Evolutionary conservation across 768 basidiomycete species (phyloP).

Genomic region (Leccinellum albellum): DNA sequence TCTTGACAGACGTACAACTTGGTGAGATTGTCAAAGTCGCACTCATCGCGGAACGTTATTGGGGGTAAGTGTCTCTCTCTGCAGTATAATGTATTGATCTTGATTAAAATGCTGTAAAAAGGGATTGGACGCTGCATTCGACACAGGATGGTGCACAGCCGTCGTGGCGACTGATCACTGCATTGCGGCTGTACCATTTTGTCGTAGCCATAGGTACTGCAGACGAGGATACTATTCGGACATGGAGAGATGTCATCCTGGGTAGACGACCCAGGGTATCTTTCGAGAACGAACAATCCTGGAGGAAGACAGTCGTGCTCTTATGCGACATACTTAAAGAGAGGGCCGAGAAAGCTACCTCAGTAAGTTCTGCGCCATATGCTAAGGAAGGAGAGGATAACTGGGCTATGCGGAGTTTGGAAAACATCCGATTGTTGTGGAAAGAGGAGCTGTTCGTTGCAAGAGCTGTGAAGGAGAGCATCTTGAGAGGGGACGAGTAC

Average conservation of each 20-base stretch:
- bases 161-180: constrained; percentile 74
- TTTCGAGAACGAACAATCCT: constrained; percentile 45
- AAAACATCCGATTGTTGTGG: constrained; percentile 53
- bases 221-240: constrained; percentile 33
- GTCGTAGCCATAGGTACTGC: constrained; percentile 28
- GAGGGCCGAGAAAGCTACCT: constrained; percentile 29
- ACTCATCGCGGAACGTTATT: constrained; percentile 68
- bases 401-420: constrained; percentile 36
- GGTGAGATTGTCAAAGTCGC: constrained; percentile 48
- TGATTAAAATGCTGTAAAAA: constrained; percentile 27
- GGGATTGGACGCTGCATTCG: constrained; percentile 77
- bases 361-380: background rate
- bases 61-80: constrained; percentile 57
- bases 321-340: constrained; percentile 39
- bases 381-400: background rate
- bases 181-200: constrained; percentile 63
- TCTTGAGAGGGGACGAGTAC: constrained; percentile 47
- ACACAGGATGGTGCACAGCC: constrained; percentile 62
- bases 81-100: background rate
- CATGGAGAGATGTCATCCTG: constrained; percentile 54
- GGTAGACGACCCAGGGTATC: constrained; percentile 46
- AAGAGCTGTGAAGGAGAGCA: constrained; percentile 41
- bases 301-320: constrained; percentile 37
- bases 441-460: constrained; percentile 56
- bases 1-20: constrained; percentile 39